Evolutionary conservation across 2,329 filamentous ascomycete genomes (phyloP).

Genomic region (Daldinia eschscholtzii): DNA sequence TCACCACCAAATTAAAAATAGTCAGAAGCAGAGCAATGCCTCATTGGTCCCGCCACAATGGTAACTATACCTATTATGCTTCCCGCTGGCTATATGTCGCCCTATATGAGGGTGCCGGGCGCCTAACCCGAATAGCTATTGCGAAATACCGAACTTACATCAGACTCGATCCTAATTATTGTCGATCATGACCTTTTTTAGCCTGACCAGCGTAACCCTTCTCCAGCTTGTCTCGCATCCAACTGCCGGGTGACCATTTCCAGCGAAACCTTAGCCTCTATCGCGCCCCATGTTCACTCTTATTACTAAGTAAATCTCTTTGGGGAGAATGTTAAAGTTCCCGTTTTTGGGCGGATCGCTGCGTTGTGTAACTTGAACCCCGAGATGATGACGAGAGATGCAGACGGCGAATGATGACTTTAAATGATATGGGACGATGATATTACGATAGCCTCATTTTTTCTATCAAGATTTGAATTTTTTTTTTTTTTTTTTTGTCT

Average conservation of each 20-base stretch:
- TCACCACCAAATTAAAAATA: constrained; percentile 16
- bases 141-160: constrained; percentile 40
- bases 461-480: neutral
- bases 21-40: neutral
- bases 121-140: constrained; percentile 35
- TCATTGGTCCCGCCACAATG: constrained; percentile 41
- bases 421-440: constrained; percentile 15
- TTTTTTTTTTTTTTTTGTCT: neutral
- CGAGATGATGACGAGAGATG: constrained; percentile 40
- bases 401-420: constrained; percentile 28
- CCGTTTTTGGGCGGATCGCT: constrained; percentile 17
- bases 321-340: neutral
- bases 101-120: constrained; percentile 25
- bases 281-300: neutral
- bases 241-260: constrained; percentile 35
- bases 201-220: constrained; percentile 26
- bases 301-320: neutral
- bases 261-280: constrained; percentile 1
- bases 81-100: constrained; percentile 31
- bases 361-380: constrained; percentile 40
- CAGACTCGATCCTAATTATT: constrained; percentile 20
- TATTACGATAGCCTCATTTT: constrained; percentile 28
- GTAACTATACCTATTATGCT: constrained; percentile 33
- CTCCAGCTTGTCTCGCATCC: constrained; percentile 36
- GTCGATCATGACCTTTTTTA: constrained; percentile 35